Conservation (phyloP, 371 early-diverging fungal genomes). For the Mucor piriformis region DNA sequence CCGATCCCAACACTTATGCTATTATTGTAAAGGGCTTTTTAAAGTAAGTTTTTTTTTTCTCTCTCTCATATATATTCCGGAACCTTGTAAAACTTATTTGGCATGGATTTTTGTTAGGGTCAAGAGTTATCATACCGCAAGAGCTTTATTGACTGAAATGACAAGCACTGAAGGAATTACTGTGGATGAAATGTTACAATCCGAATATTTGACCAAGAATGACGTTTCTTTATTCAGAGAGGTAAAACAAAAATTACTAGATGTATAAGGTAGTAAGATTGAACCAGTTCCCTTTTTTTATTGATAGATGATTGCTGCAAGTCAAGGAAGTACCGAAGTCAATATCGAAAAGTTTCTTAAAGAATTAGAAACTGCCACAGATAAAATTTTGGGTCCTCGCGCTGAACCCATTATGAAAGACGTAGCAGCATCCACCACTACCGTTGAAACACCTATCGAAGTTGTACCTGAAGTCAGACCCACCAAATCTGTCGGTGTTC, state of each 20-base stretch:
- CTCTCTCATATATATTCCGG: no score
- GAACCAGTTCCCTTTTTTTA: not conserved
- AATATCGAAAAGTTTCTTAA: slow-evolving; percentile 33
- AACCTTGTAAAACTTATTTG: not conserved
- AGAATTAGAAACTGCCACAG: slow-evolving; percentile 34
- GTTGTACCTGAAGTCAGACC: slow-evolving; percentile 42
- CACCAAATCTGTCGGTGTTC: slow-evolving; percentile 72
- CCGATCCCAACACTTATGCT: slow-evolving; percentile 76
- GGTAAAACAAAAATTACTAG: not conserved
- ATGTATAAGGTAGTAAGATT: not conserved
- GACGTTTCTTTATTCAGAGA: slow-evolving; percentile 51
- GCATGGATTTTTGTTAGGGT: slow-evolving; percentile 30
- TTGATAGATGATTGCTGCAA: slow-evolving; percentile 33
- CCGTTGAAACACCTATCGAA: slow-evolving; percentile 6
- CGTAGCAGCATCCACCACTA: not conserved
- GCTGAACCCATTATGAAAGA: slow-evolving; percentile 23
- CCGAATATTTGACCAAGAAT: slow-evolving; percentile 44
- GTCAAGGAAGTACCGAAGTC: slow-evolving; percentile 19
- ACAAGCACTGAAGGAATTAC: slow-evolving; percentile 41
- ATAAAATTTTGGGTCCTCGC: slow-evolving; percentile 27
- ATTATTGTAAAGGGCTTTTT: slow-evolving; percentile 73
- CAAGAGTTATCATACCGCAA: slow-evolving; percentile 59
- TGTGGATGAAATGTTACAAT: slow-evolving; percentile 44
- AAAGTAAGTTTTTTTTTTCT: slow-evolving; percentile 46
- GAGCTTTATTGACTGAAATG: slow-evolving; percentile 72